These are phyloP conservation scores for Colletotrichum sp. DNA, from an alignment of 2,329 filamentous ascomycete genomes.

Conservation along the genomic window DNA sequence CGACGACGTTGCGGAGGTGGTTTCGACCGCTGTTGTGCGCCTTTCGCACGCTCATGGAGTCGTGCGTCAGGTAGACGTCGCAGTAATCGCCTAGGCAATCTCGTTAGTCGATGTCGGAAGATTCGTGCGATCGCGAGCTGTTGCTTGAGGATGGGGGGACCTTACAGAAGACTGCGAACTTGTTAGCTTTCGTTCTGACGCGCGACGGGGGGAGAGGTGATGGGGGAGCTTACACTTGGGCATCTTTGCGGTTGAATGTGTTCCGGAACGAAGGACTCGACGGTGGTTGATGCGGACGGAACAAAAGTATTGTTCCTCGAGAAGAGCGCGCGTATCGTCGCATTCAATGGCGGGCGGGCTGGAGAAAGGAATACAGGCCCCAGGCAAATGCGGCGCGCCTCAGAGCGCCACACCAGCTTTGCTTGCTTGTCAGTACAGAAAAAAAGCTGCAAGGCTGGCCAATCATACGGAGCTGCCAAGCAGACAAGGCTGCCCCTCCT, in stretches of 20 bases:
- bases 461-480: neutral
- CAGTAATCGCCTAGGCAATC: conserved; percentile 82
- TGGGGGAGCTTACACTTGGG: conserved; percentile 76
- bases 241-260: conserved; percentile 62
- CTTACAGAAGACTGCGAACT: conserved; percentile 65
- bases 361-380: neutral
- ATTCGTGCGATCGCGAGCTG: neutral
- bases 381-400: neutral
- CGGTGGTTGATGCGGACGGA: neutral
- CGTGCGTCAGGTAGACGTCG: conserved; percentile 99
- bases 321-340: neutral
- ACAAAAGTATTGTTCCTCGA: conserved; percentile 1
- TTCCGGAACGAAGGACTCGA: neutral
- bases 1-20: conserved; percentile 95
- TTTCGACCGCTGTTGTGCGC: conserved; percentile 97
- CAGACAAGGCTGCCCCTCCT: neutral
- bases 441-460: conserved; percentile 20
- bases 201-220: neutral
- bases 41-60: conserved; percentile 99
- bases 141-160: neutral
- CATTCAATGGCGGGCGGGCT: neutral
- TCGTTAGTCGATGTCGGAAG: conserved; percentile 23
- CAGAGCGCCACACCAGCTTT: neutral
- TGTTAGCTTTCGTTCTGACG: conserved; percentile 23
- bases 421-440: neutral